Percentiles rank a stretch among this genome's conserved stretches.
Evolutionary conservation across 768 basidiomycete genomes (phyloP).

Genomic region (Lyophyllum atratum): DNA sequence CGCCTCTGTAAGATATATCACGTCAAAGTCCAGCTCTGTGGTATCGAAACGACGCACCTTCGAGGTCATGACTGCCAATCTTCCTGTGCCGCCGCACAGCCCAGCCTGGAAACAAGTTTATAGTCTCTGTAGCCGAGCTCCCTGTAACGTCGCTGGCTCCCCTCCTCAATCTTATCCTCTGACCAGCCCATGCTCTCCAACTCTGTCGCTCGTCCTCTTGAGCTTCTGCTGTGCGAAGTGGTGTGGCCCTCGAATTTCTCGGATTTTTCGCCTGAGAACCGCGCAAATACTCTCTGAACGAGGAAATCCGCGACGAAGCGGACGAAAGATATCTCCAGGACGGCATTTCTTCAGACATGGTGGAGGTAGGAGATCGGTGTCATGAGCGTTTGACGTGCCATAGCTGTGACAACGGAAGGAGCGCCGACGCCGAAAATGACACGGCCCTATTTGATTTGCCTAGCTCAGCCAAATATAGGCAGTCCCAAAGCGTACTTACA

Average conservation of each 20-base stretch:
- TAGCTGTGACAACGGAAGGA: too few relatives aligned
- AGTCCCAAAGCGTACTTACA: too few relatives aligned
- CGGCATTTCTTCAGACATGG: slow-evolving; percentile 40
- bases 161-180: slow-evolving; percentile 45
- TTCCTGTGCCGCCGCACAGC: slow-evolving; percentile 55
- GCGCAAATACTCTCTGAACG: slow-evolving; percentile 47
- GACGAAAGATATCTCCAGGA: slow-evolving; percentile 34
- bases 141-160: slow-evolving; percentile 10
- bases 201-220: slow-evolving; percentile 34
- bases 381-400: too few relatives aligned
- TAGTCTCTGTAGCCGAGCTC: slow-evolving; percentile 35
- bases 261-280: slow-evolving; percentile 16
- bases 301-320: slow-evolving; percentile 33
- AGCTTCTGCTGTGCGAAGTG: background rate
- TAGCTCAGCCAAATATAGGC: too few relatives aligned
- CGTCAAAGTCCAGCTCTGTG: background rate
- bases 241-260: background rate
- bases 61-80: slow-evolving; percentile 15
- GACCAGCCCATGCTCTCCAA: slow-evolving; percentile 67
- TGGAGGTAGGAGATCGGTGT: slow-evolving; percentile 3
- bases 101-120: slow-evolving; percentile 82
- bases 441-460: too few relatives aligned
- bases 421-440: too few relatives aligned
- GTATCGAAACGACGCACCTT: slow-evolving; percentile 23
- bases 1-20: slow-evolving; percentile 34